Conservation (phyloP, 768 basidiomycete species). For the Pleurotus pulmonarius region DNA sequence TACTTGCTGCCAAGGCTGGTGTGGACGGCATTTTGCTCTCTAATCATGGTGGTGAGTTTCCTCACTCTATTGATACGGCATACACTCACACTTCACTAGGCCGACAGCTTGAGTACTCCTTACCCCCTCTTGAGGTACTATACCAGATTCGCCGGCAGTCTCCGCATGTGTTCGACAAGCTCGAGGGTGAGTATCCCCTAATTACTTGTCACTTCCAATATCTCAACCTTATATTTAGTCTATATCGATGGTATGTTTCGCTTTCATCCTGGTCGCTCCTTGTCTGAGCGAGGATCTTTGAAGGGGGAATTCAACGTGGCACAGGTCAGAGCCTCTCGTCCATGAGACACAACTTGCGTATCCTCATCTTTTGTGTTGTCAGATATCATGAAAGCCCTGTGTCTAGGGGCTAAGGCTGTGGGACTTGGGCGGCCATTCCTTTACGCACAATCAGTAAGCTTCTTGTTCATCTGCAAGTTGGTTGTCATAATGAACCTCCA, state of each 20-base stretch:
- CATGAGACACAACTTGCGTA: neutral
- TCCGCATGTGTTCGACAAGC: conserved; percentile 69
- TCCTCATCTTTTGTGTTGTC: neutral
- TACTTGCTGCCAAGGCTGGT: conserved; percentile 78
- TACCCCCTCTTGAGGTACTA: conserved; percentile 77
- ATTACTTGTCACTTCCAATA: conserved; percentile 7
- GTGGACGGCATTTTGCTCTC: conserved; percentile 86
- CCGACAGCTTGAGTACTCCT: conserved; percentile 81
- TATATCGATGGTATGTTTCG: conserved; percentile 71
- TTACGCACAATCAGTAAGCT: conserved; percentile 75
- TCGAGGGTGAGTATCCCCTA: conserved; percentile 49
- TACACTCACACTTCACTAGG: conserved; percentile 32
- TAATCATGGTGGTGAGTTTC: conserved; percentile 77
- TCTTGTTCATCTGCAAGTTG: neutral
- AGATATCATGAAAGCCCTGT: conserved; percentile 89
- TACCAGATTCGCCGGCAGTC: conserved; percentile 67
- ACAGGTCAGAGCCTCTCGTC: conserved; percentile 47
- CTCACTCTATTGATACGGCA: neutral
- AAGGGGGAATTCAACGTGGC: conserved; percentile 67
- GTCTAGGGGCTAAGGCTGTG: conserved; percentile 83
- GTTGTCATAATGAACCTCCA: neutral
- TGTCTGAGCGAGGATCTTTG: neutral
- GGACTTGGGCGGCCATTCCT: conserved; percentile 85
- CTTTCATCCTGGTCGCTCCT: neutral
- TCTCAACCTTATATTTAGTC: conserved; percentile 35